Evolutionary conservation across 805 yeast genomes (phyloP).

Genomic region (Sungouiozyma intestinalis): DNA sequence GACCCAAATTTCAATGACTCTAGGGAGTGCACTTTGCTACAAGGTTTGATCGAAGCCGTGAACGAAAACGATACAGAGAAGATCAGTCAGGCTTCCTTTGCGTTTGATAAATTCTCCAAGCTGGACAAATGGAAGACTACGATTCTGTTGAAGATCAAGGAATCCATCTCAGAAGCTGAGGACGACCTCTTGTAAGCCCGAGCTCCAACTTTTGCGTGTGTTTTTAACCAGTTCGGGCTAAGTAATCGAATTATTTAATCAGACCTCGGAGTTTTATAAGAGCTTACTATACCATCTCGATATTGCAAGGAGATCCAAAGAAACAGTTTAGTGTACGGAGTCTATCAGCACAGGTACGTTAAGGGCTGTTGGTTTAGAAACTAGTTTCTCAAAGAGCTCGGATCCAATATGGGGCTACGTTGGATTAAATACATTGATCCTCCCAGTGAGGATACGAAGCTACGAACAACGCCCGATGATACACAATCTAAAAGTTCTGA

Average conservation of each 20-base stretch:
- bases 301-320: too few species aligned
- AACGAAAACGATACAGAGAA: slow-evolving; percentile 70
- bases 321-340: too few species aligned
- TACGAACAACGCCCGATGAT: neutral
- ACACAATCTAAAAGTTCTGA: neutral
- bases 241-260: neutral
- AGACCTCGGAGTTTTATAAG: too few species aligned
- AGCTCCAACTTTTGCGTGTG: too few species aligned
- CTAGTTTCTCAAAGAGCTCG: too few species aligned
- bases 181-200: slow-evolving; percentile 39
- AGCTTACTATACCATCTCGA: too few species aligned
- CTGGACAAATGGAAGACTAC: slow-evolving; percentile 88
- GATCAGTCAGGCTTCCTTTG: slow-evolving; percentile 63
- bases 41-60: slow-evolving; percentile 61
- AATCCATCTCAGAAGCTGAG: slow-evolving; percentile 56
- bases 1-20: slow-evolving; percentile 66
- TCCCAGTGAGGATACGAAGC: neutral
- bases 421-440: neutral
- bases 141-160: slow-evolving; percentile 72
- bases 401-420: neutral
- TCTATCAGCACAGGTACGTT: too few species aligned
- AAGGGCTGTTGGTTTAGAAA: too few species aligned
- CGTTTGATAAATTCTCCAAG: slow-evolving; percentile 78
- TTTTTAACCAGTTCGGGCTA: too few species aligned
- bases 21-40: slow-evolving; percentile 62